Evolutionary conservation across 1,139 yeast genomes (phyloP).

Genomic region (Geotrichum restrictum): DNA sequence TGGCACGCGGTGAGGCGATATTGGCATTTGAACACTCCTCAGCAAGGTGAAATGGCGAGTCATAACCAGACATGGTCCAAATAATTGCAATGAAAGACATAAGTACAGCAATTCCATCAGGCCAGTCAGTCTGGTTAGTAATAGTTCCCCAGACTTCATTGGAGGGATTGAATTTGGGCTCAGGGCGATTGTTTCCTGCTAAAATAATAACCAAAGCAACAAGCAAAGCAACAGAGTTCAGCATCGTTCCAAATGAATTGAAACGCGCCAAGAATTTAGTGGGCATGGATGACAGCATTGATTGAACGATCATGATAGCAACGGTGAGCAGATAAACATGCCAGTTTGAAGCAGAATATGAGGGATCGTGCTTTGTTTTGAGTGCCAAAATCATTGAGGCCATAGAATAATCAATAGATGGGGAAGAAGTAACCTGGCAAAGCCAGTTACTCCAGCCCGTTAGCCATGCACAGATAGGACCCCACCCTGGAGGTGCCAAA

Average conservation of each 20-base stretch:
- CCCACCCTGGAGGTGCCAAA: constrained; percentile 52
- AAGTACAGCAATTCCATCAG: constrained; percentile 58
- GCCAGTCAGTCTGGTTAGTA: constrained; percentile 63
- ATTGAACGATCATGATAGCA: constrained; percentile 52
- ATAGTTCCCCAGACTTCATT: constrained; percentile 53
- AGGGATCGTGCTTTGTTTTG: constrained; percentile 38
- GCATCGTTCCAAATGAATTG: constrained; percentile 50
- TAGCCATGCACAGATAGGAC: constrained; percentile 55
- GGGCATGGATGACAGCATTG: constrained; percentile 39
- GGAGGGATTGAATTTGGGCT: constrained; percentile 51
- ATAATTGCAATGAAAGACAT: constrained; percentile 62
- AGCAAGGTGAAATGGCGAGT: constrained; percentile 67
- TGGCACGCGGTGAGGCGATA: constrained; percentile 64
- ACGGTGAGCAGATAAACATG: constrained; percentile 51
- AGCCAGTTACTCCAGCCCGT: constrained; percentile 60
- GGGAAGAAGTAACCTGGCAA: constrained; percentile 56
- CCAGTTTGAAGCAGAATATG: constrained; percentile 47
- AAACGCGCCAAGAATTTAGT: constrained; percentile 57
- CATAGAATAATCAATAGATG: constrained; percentile 59
- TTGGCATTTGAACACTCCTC: constrained; percentile 69
- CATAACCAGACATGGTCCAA: constrained; percentile 77
- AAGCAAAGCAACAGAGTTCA: constrained; percentile 49
- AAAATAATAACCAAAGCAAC: constrained; percentile 57
- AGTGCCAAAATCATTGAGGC: constrained; percentile 60
- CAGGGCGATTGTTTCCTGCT: constrained; percentile 48